phyloP scores from a whole-genome alignment of 306 rosid genomes.

The Pyrus communis region DNA sequence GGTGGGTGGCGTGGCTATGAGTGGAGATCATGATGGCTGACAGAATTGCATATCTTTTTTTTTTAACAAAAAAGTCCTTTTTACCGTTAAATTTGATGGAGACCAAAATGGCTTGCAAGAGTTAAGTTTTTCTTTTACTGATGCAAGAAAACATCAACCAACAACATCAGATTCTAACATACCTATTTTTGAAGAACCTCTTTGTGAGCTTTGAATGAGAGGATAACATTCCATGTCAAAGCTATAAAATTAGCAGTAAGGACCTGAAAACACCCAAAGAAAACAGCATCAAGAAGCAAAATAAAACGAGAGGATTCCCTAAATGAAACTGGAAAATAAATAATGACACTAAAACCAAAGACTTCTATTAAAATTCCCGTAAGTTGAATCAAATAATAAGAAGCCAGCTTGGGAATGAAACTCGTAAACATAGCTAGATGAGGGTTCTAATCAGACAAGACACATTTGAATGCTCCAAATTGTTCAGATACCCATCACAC shows the following conservation, averaged over 20 bases:
- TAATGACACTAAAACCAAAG: too few relatives aligned
- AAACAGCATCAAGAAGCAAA: background rate
- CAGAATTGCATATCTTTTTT: too few relatives aligned
- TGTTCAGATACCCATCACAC: background rate
- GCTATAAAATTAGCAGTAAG: conserved; percentile 85
- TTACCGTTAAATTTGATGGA: too few relatives aligned
- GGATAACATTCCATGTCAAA: conserved; percentile 88
- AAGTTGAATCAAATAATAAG: background rate
- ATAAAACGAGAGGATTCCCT: background rate
- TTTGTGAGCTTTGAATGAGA: conserved; percentile 86
- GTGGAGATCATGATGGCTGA: too few relatives aligned
- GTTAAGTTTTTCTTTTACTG: background rate
- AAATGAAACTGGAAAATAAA: background rate
- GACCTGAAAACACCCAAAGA: conserved; percentile 45
- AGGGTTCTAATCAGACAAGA: background rate
- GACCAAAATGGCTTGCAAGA: background rate
- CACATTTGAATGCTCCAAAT: background rate
- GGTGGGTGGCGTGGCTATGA: too few relatives aligned
- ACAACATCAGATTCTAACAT: background rate
- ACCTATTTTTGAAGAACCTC: conserved; percentile 65
- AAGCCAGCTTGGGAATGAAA: background rate
- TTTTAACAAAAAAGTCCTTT: too few relatives aligned
- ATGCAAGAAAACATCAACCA: background rate
- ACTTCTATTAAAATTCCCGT: background rate
- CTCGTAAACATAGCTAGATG: background rate